A percentile compares a stretch with the other conserved stretches of the same genome.
Evolutionary conservation across 306 rosid species (phyloP).

Genomic region (Dryas drummondii): DNA sequence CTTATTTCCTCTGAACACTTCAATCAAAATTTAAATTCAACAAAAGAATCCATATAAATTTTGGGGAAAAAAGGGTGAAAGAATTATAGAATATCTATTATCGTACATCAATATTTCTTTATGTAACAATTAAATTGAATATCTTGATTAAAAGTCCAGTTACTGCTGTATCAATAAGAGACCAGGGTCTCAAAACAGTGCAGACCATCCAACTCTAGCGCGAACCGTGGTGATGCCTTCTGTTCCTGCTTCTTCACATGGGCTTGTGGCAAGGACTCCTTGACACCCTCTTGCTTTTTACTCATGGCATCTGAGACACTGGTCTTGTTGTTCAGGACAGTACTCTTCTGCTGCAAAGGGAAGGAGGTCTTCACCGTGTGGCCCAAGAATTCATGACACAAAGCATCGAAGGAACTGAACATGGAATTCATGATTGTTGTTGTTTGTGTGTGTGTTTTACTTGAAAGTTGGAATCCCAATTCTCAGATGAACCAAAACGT

Average conservation of each 20-base stretch:
- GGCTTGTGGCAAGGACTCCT: background rate
- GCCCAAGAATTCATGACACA: conserved; percentile 41
- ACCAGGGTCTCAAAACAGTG: conserved; percentile 46
- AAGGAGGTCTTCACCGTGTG: conserved; percentile 31
- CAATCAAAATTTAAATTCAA: background rate
- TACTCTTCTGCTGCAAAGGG: conserved; percentile 13
- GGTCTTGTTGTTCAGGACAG: background rate
- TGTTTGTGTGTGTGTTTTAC: no score
- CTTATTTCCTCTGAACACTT: no score
- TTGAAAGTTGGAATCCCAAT: no score
- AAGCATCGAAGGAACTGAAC: conserved; percentile 46
- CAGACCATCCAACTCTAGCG: conserved; percentile 46
- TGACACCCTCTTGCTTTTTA: conserved; percentile 4
- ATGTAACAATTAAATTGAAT: background rate
- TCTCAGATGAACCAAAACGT: no score
- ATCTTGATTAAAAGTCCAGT: background rate
- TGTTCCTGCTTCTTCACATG: conserved; percentile 1
- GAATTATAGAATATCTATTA: background rate
- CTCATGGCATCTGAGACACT: background rate
- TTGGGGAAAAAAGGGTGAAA: background rate
- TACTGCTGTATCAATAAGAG: background rate
- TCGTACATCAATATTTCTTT: background rate
- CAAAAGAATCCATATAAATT: background rate
- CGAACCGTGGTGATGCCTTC: conserved; percentile 23
- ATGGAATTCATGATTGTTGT: conserved; percentile 39